Evolutionary conservation across 352 stramenopile genomes (phyloP).

Genomic region (Peronospora belbahrii): DNA sequence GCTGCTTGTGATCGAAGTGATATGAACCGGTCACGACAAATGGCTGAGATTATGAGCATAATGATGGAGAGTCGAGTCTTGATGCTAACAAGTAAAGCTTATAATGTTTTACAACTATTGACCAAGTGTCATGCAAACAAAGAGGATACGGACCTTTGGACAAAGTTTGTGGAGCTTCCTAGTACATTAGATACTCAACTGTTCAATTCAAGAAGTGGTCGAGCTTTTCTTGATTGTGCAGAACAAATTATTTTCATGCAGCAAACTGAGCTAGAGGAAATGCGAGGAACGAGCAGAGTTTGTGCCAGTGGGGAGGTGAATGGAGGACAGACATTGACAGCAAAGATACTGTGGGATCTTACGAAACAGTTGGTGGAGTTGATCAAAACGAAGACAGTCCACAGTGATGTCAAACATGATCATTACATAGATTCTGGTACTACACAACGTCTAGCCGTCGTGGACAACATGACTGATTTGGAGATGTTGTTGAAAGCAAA

Average conservation of each 20-base stretch:
- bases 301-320: neutral
- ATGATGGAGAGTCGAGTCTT: neutral
- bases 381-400: neutral
- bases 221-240: slow-evolving; percentile 12
- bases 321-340: neutral
- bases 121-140: neutral
- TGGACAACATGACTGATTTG: neutral
- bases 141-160: slow-evolving; percentile 3
- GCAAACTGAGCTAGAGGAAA: slow-evolving; percentile 3
- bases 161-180: slow-evolving; percentile 18
- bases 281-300: neutral
- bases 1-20: slow-evolving; percentile 8
- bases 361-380: slow-evolving; percentile 5
- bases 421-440: neutral
- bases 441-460: neutral
- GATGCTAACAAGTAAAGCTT: neutral
- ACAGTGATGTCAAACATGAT: neutral
- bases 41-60: slow-evolving; percentile 3
- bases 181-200: slow-evolving; percentile 10
- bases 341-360: slow-evolving; percentile 10
- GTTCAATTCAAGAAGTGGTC: slow-evolving; percentile 20
- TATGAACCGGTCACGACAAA: slow-evolving; percentile 2
- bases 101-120: slow-evolving; percentile 4
- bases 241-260: slow-evolving; percentile 15
- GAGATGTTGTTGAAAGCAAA: slow-evolving; percentile 12